Percentiles rank a stretch among this genome's conserved stretches.
phyloP scores from a whole-genome alignment of 2,329 filamentous ascomycete species.

The Paecilomyces sp. region DNA sequence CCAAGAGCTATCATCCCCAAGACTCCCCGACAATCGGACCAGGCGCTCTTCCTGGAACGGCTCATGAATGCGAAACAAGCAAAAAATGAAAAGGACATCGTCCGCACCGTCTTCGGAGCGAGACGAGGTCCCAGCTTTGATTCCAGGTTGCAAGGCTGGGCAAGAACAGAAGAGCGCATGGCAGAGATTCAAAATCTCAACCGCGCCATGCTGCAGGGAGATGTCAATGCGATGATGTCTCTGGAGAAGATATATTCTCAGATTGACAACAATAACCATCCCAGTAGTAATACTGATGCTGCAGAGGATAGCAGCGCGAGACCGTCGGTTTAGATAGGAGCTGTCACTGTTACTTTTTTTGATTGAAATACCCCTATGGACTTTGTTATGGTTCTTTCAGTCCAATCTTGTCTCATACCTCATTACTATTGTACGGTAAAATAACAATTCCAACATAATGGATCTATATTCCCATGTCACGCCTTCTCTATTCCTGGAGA shows the following conservation, averaged over 20 bases:
- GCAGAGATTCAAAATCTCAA: slow-evolving; percentile 30
- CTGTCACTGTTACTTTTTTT: not conserved
- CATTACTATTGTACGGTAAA: not conserved
- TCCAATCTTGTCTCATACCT: not conserved
- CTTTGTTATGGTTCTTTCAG: not conserved
- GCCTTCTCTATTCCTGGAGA: too few relatives aligned
- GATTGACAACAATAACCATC: slow-evolving; percentile 9
- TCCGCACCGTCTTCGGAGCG: slow-evolving; percentile 52
- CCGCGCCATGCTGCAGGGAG: slow-evolving; percentile 27
- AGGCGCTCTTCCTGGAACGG: slow-evolving; percentile 55
- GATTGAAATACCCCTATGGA: not conserved
- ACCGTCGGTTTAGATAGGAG: not conserved
- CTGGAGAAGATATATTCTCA: slow-evolving; percentile 30
- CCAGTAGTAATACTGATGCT: not conserved
- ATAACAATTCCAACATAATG: not conserved
- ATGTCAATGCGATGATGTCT: slow-evolving; percentile 25
- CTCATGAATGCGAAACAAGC: slow-evolving; percentile 58
- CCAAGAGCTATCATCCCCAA: slow-evolving; percentile 15
- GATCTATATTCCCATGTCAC: too few relatives aligned
- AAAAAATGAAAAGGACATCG: slow-evolving; percentile 58
- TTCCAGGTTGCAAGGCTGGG: slow-evolving; percentile 28
- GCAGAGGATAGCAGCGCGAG: not conserved
- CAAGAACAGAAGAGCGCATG: slow-evolving; percentile 29
- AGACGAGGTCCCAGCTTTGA: slow-evolving; percentile 25
- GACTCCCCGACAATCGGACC: slow-evolving; percentile 29